These are phyloP conservation scores for Rubia yunnanensis DNA, from an alignment of 257 asterid genomes.

Conservation along the genomic window DNA sequence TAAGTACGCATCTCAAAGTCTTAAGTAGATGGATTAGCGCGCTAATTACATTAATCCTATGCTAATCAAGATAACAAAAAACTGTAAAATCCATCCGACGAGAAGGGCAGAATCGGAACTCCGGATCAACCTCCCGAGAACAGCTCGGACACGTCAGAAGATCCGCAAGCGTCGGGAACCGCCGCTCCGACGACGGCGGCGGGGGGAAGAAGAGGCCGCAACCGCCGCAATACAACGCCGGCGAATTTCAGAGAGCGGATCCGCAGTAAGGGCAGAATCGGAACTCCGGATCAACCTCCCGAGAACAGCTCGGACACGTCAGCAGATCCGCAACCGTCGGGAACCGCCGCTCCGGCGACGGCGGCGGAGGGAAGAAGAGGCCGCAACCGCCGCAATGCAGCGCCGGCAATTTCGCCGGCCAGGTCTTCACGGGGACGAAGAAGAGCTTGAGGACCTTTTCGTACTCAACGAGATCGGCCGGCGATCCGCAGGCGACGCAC, in stretches of 20 bases:
- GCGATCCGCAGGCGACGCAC: not conserved
- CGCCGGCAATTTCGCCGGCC: conserved; percentile 1
- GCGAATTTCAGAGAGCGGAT: not conserved
- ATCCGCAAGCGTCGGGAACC: not conserved
- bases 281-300: not conserved
- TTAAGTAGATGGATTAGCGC: too few species aligned
- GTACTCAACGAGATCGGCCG: not conserved
- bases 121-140: not conserved
- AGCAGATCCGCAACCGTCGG: not conserved
- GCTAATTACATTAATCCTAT: not conserved
- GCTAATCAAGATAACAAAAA: not conserved
- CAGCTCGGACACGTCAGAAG: not conserved
- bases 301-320: not conserved
- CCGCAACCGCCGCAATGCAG: not conserved
- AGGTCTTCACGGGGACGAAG: not conserved
- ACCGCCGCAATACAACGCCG: not conserved
- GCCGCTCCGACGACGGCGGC: not conserved
- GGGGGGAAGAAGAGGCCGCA: conserved; percentile 1
- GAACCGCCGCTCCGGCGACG: not conserved
- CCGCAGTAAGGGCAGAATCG: conserved; percentile 3
- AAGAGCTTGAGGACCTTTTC: not conserved
- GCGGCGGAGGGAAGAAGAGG: not conserved
- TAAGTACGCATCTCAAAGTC: too few species aligned
- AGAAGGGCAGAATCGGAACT: not conserved
- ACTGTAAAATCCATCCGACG: not conserved